Base-by-base conservation (phyloP, 164 flowering plant genomes). In the Sextonia rubra region DNA sequence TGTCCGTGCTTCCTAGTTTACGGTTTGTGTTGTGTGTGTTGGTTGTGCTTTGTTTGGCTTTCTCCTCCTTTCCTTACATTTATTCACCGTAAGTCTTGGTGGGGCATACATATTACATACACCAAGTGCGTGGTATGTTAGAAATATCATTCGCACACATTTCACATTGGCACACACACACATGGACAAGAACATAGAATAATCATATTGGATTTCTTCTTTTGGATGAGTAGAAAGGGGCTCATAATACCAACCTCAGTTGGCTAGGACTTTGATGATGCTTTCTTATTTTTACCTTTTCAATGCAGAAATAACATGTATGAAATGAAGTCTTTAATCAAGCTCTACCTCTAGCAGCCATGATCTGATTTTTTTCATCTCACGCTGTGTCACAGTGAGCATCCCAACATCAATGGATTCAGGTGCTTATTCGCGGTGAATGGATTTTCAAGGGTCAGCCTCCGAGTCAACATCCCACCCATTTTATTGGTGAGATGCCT, bases 391-490 rank as follows among this genome's bases (percentile, higher is more conserved):
- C 25, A 76, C 88, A 95, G 98, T 64, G 97, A 93, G 79, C 91
- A 91, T 75, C 48, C 84, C 17, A 58, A 47, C 9, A 77, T 93
- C 68, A 82, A 83, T 73, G 99, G 98, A 25, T 95, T 75, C 82
- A 80, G 86, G 74, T 95, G 99, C 72, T 82, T 95, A 75, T 88
- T 86, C 73, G 24, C 81, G 18, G 82, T 75, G 23, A 79, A 82
- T 63, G 94, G 97, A 17, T 95, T 93, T 78, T 85, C 97, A 29
- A 77, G 85, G 79, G 58, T 78, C 75, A 87, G 75, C 7, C 80
- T 86, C 55, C 88, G 77, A 63, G 69, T 11, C 29, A 77, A 81
- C 24, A 77, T 88, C 77, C 98, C 93, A 49, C 92, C 85, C 2
- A 73, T 95, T 73, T 47, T 71, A 52, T 78, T 93, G 89, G 98